phyloP scores from a whole-genome alignment of 2,329 filamentous ascomycete genomes.

The Paecilomyces sp. region DNA sequence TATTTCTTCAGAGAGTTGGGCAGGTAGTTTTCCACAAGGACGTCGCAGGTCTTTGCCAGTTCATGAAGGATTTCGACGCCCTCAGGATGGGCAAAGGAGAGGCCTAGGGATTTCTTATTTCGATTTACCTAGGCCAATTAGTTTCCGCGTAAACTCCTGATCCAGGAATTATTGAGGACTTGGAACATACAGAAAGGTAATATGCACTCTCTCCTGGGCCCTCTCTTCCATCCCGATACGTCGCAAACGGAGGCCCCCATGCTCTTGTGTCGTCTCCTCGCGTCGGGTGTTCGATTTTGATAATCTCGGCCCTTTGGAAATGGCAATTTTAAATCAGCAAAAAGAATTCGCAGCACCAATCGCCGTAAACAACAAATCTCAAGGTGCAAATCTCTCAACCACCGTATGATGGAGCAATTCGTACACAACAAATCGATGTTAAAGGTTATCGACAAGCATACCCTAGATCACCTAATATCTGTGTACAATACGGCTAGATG shows the following conservation, averaged over 20 bases:
- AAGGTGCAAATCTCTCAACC: not conserved
- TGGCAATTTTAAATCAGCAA: not conserved
- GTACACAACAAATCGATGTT: not conserved
- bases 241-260: slow-evolving; percentile 10
- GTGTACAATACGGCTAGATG: slow-evolving; percentile 30
- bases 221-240: slow-evolving; percentile 1
- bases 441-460: not conserved
- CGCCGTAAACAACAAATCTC: not conserved
- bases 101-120: slow-evolving; percentile 80
- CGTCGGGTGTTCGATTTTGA: slow-evolving; percentile 33
- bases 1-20: slow-evolving; percentile 88
- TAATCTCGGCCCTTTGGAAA: not conserved
- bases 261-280: slow-evolving; percentile 19
- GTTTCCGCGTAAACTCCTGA: not conserved
- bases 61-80: slow-evolving; percentile 74
- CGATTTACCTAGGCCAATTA: slow-evolving; percentile 60
- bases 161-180: not conserved
- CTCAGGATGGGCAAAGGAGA: slow-evolving; percentile 72
- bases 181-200: slow-evolving; percentile 1
- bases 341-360: not conserved
- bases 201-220: slow-evolving; percentile 7
- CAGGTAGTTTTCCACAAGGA: slow-evolving; percentile 96
- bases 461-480: slow-evolving; percentile 35
- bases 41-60: slow-evolving; percentile 69
- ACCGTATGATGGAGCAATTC: slow-evolving; percentile 2